Evolutionary conservation across 345 rosid genomes (phyloP).

Genomic region (Erucastrum elatum): DNA sequence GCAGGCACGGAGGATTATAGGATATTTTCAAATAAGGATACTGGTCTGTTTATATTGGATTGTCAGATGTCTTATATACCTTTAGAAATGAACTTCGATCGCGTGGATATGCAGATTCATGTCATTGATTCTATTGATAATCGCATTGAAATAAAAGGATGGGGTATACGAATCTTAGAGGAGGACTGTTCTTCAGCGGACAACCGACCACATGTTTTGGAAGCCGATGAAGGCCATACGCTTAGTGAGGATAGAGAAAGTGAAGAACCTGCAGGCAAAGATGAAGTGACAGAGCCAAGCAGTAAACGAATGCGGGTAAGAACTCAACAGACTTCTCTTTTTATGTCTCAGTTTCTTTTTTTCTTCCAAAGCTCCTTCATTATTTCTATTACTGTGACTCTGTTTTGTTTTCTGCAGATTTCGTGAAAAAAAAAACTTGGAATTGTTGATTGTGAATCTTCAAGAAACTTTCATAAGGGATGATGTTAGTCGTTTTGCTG

Average conservation of each 20-base stretch:
- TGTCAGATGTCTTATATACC: neutral
- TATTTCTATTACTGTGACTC: neutral
- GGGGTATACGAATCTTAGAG: too few species aligned
- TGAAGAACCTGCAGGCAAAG: neutral
- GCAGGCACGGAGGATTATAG: neutral
- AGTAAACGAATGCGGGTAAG: neutral
- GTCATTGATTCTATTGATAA: too few species aligned
- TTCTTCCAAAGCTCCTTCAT: too few species aligned
- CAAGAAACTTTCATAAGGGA: too few species aligned
- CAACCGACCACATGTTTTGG: neutral
- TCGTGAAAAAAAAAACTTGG: neutral
- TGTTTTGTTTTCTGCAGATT: neutral
- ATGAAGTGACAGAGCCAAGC: neutral
- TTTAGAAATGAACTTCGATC: neutral
- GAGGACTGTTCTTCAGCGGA: neutral
- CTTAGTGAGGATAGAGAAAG: neutral
- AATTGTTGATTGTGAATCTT: too few species aligned
- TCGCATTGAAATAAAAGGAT: too few species aligned
- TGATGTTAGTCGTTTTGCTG: too few species aligned
- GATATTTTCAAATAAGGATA: neutral
- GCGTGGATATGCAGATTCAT: neutral
- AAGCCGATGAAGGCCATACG: neutral
- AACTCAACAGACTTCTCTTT: neutral
- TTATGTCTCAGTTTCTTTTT: too few species aligned
- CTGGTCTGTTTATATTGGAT: neutral